Evolutionary conservation across 805 yeast species (phyloP).

Genomic region (Kazachstania viticola): DNA sequence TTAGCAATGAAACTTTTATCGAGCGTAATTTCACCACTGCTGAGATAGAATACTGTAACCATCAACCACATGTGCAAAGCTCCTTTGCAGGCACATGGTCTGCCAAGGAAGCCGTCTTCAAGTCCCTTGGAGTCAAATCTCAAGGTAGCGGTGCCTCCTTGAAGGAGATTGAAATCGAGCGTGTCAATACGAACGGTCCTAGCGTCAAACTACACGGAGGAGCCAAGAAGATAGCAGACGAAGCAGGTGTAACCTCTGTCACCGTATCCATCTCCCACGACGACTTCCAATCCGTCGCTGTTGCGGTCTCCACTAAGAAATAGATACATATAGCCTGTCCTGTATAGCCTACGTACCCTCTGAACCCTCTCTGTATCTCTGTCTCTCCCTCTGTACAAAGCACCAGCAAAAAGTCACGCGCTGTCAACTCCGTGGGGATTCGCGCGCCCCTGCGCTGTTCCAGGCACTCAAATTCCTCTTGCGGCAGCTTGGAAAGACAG

Average conservation of each 20-base stretch:
- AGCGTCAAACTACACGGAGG: slow-evolving; percentile 62
- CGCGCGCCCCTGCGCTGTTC: too few relatives aligned
- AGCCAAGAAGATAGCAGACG: slow-evolving; percentile 63
- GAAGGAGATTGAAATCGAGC: slow-evolving; percentile 77
- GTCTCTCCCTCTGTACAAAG: too few relatives aligned
- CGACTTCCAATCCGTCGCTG: slow-evolving; percentile 95
- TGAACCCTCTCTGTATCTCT: too few relatives aligned
- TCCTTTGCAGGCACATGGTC: slow-evolving; percentile 98
- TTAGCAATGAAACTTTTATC: slow-evolving; percentile 81
- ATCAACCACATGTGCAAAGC: slow-evolving; percentile 70
- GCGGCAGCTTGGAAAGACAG: too few relatives aligned
- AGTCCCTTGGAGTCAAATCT: slow-evolving; percentile 78
- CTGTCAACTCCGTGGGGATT: too few relatives aligned
- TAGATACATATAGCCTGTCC: too few relatives aligned
- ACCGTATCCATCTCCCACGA: slow-evolving; percentile 92
- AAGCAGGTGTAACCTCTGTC: slow-evolving; percentile 57
- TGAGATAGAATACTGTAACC: slow-evolving; percentile 69
- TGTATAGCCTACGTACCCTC: too few relatives aligned
- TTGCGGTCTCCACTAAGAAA: slow-evolving; percentile 47
- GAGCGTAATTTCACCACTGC: slow-evolving; percentile 80
- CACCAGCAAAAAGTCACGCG: too few relatives aligned
- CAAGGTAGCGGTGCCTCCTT: slow-evolving; percentile 94
- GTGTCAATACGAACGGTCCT: slow-evolving; percentile 73
- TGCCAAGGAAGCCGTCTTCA: slow-evolving; percentile 98
- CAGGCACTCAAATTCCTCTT: too few relatives aligned